phyloP scores from a whole-genome alignment of 352 stramenopile species.

The Phytophthora podocarpi region DNA sequence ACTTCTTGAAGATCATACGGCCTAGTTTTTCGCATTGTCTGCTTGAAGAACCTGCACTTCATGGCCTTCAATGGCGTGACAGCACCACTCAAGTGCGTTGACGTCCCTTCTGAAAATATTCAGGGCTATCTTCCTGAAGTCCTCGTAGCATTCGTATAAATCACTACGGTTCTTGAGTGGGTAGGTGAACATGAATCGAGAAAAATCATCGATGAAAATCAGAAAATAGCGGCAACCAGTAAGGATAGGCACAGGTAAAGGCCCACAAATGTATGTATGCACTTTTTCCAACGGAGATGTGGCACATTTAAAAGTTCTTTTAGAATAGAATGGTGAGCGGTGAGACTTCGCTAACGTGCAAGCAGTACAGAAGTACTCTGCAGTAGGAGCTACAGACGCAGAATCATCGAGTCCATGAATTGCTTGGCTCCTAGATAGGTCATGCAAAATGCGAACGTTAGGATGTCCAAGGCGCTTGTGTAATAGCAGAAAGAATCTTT shows the following conservation, averaged over 20 bases:
- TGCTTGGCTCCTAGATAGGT: constrained; percentile 10
- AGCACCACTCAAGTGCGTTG: too few species aligned
- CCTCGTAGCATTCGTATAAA: constrained; percentile 18
- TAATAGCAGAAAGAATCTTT: constrained; percentile 1
- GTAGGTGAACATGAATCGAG: constrained; percentile 23
- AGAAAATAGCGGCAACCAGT: constrained; percentile 24
- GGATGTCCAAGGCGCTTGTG: constrained; percentile 5
- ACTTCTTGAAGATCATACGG: constrained; percentile 4
- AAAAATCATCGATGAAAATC: constrained; percentile 30
- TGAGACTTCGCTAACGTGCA: constrained; percentile 27
- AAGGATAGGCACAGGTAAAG: constrained; percentile 5
- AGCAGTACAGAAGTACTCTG: not conserved
- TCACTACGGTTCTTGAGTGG: constrained; percentile 5
- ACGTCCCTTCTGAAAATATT: too few species aligned
- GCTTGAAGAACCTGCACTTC: constrained; percentile 1
- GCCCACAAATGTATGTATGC: too few species aligned
- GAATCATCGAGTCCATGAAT: not conserved
- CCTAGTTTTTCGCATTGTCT: constrained; percentile 16
- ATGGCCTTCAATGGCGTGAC: too few species aligned
- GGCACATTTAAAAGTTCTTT: constrained; percentile 20
- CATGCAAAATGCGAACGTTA: constrained; percentile 2
- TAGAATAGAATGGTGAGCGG: constrained; percentile 18
- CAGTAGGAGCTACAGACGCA: too few species aligned
- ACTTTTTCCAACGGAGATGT: constrained; percentile 4
- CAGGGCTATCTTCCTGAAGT: not conserved